A percentile compares a stretch with the other conserved stretches of the same genome.
phyloP scores from a whole-genome alignment of 2,329 filamentous ascomycete genomes.

The Ascochyta koolunga region DNA sequence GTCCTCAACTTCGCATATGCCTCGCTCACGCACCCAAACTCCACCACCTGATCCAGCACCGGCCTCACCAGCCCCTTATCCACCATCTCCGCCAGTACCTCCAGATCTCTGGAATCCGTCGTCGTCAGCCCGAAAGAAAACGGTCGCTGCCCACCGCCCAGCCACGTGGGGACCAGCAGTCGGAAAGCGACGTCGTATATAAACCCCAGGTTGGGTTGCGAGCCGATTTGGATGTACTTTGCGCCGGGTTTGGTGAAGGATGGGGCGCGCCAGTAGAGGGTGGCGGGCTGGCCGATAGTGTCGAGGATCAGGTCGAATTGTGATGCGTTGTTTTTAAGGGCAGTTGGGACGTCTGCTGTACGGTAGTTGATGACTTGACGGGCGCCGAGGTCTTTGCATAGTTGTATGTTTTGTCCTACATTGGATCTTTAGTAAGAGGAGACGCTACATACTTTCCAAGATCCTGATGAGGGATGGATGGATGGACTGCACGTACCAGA shows the following conservation, averaged over 20 bases:
- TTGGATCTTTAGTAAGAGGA: neutral
- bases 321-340: constrained; percentile 52
- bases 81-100: constrained; percentile 59
- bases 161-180: constrained; percentile 36
- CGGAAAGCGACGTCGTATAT: constrained; percentile 24
- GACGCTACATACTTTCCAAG: too few species aligned
- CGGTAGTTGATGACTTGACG: constrained; percentile 68
- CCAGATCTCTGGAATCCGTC: constrained; percentile 27
- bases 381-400: constrained; percentile 64
- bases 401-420: constrained; percentile 56
- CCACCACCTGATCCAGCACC: constrained; percentile 60
- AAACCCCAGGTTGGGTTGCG: constrained; percentile 23
- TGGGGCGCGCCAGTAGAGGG: constrained; percentile 29
- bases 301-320: constrained; percentile 63
- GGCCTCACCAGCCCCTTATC: constrained; percentile 61
- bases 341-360: constrained; percentile 49
- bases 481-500: constrained; percentile 50
- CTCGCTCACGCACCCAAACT: constrained; percentile 59
- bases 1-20: constrained; percentile 63
- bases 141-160: constrained; percentile 57
- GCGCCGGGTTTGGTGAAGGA: constrained; percentile 20
- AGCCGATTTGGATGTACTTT: constrained; percentile 30
- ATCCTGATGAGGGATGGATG: too few species aligned
- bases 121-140: constrained; percentile 45
- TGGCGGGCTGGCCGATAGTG: constrained; percentile 54